A percentile compares a stretch with the other conserved stretches of the same genome.
phyloP scores from a whole-genome alignment of 2,329 filamentous ascomycete genomes.

The Calonectria hongkongensis region DNA sequence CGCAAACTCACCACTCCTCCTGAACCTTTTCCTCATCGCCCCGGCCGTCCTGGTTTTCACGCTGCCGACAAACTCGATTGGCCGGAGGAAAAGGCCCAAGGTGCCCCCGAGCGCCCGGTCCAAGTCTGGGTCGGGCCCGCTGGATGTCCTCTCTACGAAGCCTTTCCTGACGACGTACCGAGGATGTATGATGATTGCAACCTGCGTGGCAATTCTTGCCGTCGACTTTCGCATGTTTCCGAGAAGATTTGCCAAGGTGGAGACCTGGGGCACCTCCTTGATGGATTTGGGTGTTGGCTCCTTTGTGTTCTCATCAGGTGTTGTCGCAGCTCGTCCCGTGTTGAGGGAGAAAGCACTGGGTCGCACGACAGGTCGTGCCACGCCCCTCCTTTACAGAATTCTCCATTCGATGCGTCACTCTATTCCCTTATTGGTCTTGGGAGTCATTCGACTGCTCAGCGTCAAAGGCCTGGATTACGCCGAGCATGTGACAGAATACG shows the following conservation, averaged over 20 bases:
- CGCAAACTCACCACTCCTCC: slow-evolving; percentile 81
- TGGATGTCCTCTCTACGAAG: slow-evolving; percentile 81
- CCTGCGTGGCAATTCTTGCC: slow-evolving; percentile 93
- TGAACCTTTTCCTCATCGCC: slow-evolving; percentile 83
- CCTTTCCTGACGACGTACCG: slow-evolving; percentile 95
- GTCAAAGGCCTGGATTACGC: slow-evolving; percentile 97
- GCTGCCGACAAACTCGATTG: slow-evolving; percentile 63
- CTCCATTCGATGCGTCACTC: slow-evolving; percentile 84
- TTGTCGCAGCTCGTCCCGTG: slow-evolving; percentile 90
- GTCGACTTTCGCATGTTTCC: slow-evolving; percentile 97
- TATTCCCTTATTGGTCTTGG: slow-evolving; percentile 86
- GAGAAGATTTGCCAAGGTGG: slow-evolving; percentile 95
- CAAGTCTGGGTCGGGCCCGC: slow-evolving; percentile 55
- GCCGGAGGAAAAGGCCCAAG: slow-evolving; percentile 67
- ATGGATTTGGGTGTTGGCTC: slow-evolving; percentile 99
- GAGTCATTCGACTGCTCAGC: slow-evolving; percentile 86
- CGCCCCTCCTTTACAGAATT: slow-evolving; percentile 75
- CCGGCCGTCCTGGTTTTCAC: slow-evolving; percentile 80
- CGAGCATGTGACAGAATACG: slow-evolving; percentile 97
- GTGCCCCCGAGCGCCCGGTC: slow-evolving; percentile 66
- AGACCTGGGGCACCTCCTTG: slow-evolving; percentile 99
- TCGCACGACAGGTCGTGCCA: slow-evolving; percentile 67
- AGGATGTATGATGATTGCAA: slow-evolving; percentile 92
- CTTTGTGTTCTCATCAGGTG: slow-evolving; percentile 94
- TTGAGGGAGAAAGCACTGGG: slow-evolving; percentile 79